Conservation (phyloP, 768 basidiomycete species). For the Pleurotus ostreatus region DNA sequence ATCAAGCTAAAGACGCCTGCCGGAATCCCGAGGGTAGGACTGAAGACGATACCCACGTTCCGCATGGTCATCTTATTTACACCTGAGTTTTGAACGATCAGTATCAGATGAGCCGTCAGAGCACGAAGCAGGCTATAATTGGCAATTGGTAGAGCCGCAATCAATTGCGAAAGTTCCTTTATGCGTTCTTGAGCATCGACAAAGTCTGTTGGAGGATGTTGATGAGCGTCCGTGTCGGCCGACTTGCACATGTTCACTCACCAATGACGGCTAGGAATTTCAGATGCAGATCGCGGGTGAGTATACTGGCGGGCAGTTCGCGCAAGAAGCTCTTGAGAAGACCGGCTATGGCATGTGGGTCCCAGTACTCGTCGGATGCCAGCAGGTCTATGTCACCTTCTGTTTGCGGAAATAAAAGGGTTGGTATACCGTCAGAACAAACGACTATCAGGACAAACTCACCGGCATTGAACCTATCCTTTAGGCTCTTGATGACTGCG, state of each 20-base stretch:
- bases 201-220: conserved; percentile 56
- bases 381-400: conserved; percentile 96
- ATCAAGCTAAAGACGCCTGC: conserved; percentile 95
- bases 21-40: conserved; percentile 96
- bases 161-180: conserved; percentile 78
- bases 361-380: conserved; percentile 88
- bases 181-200: conserved; percentile 87
- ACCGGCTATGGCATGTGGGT: conserved; percentile 96
- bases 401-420: conserved; percentile 25
- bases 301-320: conserved; percentile 87
- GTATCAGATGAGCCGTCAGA: conserved; percentile 89
- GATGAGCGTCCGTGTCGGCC: conserved; percentile 11
- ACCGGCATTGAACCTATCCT: conserved; percentile 92
- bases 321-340: conserved; percentile 91
- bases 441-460: conserved; percentile 20
- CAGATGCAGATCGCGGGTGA: conserved; percentile 89
- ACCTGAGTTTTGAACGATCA: conserved; percentile 86
- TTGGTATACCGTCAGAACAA: conserved; percentile 8
- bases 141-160: conserved; percentile 81
- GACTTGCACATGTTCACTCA: conserved; percentile 33
- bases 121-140: conserved; percentile 95
- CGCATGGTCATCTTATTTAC: conserved; percentile 99
- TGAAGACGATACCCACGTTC: conserved; percentile 98
- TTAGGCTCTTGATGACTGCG: conserved; percentile 89
- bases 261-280: conserved; percentile 91